A percentile compares a stretch with the other conserved stretches of the same genome.
Conservation (phyloP, 176 grass and related monocot species). For the Tuctoria greenei region DNA sequence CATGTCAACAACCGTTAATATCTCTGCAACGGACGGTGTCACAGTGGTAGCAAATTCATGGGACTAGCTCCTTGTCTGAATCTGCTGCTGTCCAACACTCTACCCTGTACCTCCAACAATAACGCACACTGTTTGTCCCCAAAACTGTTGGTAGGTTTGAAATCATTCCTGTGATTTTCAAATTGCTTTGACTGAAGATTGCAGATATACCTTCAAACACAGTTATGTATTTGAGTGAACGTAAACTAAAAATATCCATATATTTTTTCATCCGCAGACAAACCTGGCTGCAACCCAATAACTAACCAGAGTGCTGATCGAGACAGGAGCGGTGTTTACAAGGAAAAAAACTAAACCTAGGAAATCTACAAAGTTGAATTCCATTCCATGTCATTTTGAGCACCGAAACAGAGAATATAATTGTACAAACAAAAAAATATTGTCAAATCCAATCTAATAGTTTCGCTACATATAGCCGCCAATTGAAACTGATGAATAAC, state of each 20-base stretch:
- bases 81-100: no score
- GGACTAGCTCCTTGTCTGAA: no score
- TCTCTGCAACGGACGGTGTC: no score
- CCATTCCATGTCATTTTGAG: neutral
- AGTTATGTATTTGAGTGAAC: neutral
- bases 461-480: neutral
- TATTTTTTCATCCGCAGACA: neutral
- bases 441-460: neutral
- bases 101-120: no score
- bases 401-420: neutral
- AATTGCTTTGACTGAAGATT: slow-evolving; percentile 27
- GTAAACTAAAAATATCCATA: neutral
- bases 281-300: neutral
- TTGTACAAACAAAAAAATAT: neutral
- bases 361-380: neutral
- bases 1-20: no score
- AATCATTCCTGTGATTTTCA: no score
- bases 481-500: neutral
- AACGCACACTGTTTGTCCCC: no score
- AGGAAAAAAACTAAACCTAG: neutral
- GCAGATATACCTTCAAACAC: slow-evolving; percentile 11
- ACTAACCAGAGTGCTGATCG: neutral
- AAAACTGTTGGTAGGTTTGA: no score
- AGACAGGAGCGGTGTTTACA: slow-evolving; percentile 12
- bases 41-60: no score